These are phyloP conservation scores for Trametes punicea DNA, from an alignment of 768 basidiomycete species.

Conservation along the genomic window DNA sequence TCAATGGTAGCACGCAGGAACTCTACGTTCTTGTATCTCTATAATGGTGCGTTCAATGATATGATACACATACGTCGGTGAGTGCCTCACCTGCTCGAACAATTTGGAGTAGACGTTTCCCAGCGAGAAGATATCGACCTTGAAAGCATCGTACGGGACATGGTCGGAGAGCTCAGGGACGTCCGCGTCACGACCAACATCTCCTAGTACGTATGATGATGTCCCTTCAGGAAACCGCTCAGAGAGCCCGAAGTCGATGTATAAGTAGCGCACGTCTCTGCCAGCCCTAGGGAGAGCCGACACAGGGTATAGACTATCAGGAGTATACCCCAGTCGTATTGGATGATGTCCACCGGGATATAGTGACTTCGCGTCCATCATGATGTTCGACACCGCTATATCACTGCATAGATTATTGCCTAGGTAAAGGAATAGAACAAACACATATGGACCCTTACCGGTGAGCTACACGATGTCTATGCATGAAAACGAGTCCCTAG, in stretches of 20 bases:
- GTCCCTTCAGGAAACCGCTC: neutral
- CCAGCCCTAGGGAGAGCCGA: neutral
- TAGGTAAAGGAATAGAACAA: neutral
- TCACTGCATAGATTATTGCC: neutral
- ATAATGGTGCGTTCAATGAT: neutral
- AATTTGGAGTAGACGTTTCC: neutral
- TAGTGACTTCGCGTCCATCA: neutral
- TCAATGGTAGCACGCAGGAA: neutral
- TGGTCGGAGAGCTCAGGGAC: neutral
- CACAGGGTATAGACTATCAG: neutral
- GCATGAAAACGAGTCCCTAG: neutral
- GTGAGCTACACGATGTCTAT: neutral
- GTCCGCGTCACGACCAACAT: neutral
- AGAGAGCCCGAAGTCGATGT: neutral
- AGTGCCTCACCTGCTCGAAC: neutral
- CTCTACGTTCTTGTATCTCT: neutral
- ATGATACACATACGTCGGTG: neutral
- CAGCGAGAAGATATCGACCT: neutral
- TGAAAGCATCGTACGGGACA: neutral
- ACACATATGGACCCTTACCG: neutral
- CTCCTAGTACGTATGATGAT: neutral
- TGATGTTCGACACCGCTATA: neutral
- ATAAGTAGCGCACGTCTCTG: neutral
- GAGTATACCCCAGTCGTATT: neutral
- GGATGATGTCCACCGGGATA: neutral